Evolutionary conservation across 495 filamentous ascomycete species (phyloP).

Genomic region (Xylaria castorea): DNA sequence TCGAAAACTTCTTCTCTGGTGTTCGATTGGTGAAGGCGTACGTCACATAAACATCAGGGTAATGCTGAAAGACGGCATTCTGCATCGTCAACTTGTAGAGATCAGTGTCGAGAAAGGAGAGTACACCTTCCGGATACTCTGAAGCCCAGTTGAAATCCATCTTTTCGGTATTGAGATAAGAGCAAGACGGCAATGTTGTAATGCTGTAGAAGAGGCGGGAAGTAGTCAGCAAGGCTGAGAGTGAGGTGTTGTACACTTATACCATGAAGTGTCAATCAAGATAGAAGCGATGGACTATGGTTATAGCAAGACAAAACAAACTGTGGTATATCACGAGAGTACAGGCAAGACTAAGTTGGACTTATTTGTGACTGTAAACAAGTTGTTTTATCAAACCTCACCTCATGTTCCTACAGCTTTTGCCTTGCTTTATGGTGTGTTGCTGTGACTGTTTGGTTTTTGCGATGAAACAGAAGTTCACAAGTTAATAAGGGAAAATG

Average conservation of each 20-base stretch:
- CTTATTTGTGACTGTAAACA: background rate
- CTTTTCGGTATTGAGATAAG: background rate
- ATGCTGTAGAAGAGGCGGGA: background rate
- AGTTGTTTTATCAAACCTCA: background rate
- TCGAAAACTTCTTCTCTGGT: conserved; percentile 86
- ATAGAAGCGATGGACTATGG: background rate
- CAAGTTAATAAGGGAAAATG: conserved; percentile 27
- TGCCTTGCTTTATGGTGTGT: background rate
- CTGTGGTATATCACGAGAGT: background rate
- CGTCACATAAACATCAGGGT: conserved; percentile 81
- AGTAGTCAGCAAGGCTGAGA: background rate
- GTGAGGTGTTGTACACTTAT: background rate
- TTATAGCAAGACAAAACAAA: background rate
- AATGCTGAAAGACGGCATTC: conserved; percentile 91
- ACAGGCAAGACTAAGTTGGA: background rate
- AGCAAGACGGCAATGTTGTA: background rate
- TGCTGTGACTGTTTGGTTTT: conserved; percentile 8
- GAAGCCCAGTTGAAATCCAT: conserved; percentile 66
- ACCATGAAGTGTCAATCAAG: background rate
- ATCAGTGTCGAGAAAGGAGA: conserved; percentile 94
- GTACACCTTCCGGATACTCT: conserved; percentile 71
- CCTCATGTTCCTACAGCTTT: background rate
- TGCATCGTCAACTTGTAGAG: conserved; percentile 99
- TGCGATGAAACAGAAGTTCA: conserved; percentile 4
- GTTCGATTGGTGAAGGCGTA: conserved; percentile 97